phyloP scores from a whole-genome alignment of 495 filamentous ascomycete species.

The Diplogelasinospora grovesii region DNA sequence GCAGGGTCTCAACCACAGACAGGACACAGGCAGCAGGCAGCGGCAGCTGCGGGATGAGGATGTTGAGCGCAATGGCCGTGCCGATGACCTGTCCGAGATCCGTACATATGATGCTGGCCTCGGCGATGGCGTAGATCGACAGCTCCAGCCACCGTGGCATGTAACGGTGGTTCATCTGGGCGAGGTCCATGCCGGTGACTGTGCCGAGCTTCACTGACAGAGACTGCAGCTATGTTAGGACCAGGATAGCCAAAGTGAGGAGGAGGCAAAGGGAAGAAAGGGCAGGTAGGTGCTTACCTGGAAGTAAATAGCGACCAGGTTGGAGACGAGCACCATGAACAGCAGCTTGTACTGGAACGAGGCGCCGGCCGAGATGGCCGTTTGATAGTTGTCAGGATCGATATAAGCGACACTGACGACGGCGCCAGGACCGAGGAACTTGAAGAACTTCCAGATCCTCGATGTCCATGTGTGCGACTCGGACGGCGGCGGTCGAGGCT shows the following conservation, averaged over 20 bases:
- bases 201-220: slow-evolving; percentile 23
- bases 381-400: slow-evolving; percentile 26
- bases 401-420: slow-evolving; percentile 20
- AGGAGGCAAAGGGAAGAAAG: no score
- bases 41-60: slow-evolving; percentile 13
- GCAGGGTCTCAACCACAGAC: slow-evolving; percentile 12
- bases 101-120: slow-evolving; percentile 21
- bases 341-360: slow-evolving; percentile 22
- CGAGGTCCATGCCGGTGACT: slow-evolving; percentile 21
- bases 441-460: slow-evolving; percentile 12
- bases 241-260: no score
- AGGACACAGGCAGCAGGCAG: slow-evolving; percentile 13
- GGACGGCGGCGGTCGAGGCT: neutral
- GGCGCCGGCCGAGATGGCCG: slow-evolving; percentile 18
- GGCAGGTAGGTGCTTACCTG: slow-evolving; percentile 8
- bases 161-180: slow-evolving; percentile 17
- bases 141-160: slow-evolving; percentile 22
- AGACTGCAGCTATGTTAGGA: slow-evolving; percentile 7
- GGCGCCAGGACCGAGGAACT: slow-evolving; percentile 17
- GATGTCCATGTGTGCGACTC: neutral
- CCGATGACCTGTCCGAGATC: slow-evolving; percentile 19
- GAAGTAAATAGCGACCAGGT: slow-evolving; percentile 24
- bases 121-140: slow-evolving; percentile 19
- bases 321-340: slow-evolving; percentile 23
- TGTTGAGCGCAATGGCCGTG: slow-evolving; percentile 17